Evolutionary conservation across 2,329 filamentous ascomycete species (phyloP), one percentile per base, ranked within the genome.

Genomic region (Mycosphaerella arachidis): DNA sequence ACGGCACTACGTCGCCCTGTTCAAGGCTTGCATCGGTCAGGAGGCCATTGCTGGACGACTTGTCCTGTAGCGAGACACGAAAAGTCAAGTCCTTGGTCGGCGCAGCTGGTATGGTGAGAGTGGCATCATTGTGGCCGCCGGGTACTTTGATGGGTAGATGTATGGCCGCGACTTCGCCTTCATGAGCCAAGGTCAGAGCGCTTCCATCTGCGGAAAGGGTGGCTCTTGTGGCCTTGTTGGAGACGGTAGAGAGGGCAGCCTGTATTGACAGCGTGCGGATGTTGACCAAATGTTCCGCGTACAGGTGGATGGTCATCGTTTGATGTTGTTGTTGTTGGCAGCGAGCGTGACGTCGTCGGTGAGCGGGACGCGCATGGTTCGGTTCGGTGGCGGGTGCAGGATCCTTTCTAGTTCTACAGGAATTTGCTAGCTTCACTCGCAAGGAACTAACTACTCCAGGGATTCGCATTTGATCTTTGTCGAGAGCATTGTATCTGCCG

Each of bases 181-280:
- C 78, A 65, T 82, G 80, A 9, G 73, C 70, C 4, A 83, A 72
- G 12, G 73, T 76, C 35, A 83, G 73, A 37, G 67, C 67, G 35
- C 69, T 72, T 53, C 77, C 77, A 65, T 81, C 76, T 1, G 76
- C 73, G 4, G 77, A 77, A 2, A 83, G 68, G 35, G 71, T 70
- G 24, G 78, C 76, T 52, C 74, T 74, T 7, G 79, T 82, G 31
- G 74, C 71, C 33, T 73, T 67, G 56, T 75, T 77, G 59, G 76
- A 75, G 8, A 73, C 68, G 1, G 78, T 78, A 27, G 74, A 73
- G 6, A 85, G 71, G 1, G 80, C 82, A 1, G 82, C 79, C 64
- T 84, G 81, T 16, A 87, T 75, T 2, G 82, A 83, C 46, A 86
- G 75, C 61, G 85, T 84, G 46, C 82, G 81, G 62, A 87, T 85